Evolutionary conservation across 140 eudicot species (phyloP).

Genomic region (Erigeron philadelphicus): DNA sequence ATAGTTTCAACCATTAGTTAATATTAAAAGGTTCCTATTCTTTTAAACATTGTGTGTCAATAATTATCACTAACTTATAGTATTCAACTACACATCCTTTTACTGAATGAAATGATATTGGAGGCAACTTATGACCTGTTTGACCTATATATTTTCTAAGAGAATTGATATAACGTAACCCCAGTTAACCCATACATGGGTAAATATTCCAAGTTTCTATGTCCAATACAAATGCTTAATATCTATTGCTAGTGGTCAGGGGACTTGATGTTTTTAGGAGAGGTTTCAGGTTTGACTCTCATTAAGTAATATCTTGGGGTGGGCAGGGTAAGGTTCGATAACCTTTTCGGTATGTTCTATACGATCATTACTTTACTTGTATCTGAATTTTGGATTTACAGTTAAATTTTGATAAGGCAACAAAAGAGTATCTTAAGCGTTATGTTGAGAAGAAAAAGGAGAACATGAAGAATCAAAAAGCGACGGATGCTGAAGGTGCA

Average conservation of each 20-base stretch:
- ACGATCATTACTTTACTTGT: constrained; percentile 3
- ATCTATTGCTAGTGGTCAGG: too few species aligned
- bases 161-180: neutral
- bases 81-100: neutral
- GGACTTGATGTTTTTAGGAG: too few species aligned
- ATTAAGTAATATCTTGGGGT: too few species aligned
- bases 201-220: neutral
- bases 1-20: neutral
- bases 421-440: constrained; percentile 61
- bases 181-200: neutral
- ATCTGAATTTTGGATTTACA: constrained; percentile 30
- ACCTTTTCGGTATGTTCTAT: neutral
- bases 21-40: neutral
- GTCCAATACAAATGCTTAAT: neutral
- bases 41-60: neutral
- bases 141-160: too few species aligned
- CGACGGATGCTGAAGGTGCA: constrained; percentile 38
- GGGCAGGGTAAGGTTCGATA: too few species aligned
- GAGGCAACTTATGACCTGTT: neutral
- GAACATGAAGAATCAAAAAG: constrained; percentile 36
- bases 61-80: neutral
- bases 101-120: too few species aligned
- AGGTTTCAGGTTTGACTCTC: too few species aligned
- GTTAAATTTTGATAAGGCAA: constrained; percentile 68
- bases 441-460: constrained; percentile 71